Base-by-base conservation (phyloP, 1,284 basidiomycete genomes). In the Trichosporon sp. region DNA sequence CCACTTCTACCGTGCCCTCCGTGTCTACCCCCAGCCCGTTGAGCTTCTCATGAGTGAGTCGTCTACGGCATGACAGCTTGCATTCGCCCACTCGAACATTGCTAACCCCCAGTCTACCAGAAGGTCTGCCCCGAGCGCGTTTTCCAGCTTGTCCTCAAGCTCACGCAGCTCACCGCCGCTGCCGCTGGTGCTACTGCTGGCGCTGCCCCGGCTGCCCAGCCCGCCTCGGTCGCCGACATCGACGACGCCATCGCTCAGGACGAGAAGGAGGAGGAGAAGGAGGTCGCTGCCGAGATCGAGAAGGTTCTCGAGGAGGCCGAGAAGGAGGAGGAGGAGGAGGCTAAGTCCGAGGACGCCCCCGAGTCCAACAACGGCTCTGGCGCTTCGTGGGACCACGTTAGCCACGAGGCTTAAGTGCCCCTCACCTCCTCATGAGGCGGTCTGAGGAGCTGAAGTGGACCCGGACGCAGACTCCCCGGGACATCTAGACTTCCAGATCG, bases 11-110 rank as follows among this genome's bases (percentile, higher is more conserved):
- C 90, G 92, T 72, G 96, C 94, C 4, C 89, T 98, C 74, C 90
- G 93, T 71, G 95, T 97, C 63, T 99, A 98, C 86, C 96, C 96
- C 70, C 89, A 91, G 65, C 94, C 94, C 10, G 89, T 94, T 61
- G 95, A 98, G 83, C 89, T 98, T 75, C 91, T 96, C 77, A 88
- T 90, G 82, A 93, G 83, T 85, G 63, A 77, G 84, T 79, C 35
- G 8, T 11, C 14, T 7, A 8, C 51, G 19, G 4, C 19, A 10
- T 10, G 6, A 7, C 35, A 37, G 35, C 35, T 37, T 26, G 26
- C 26, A 26, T 26, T 26, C 26, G 26, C 26, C 26, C 26, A 26
- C 26, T 26, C 26, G 26, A 26, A 26, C 26, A 37, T 37, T 5
- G 12, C 70, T 70, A 46, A 56, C 61, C 14, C 56, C 10, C 73